Conservation (phyloP, 2,329 filamentous ascomycete genomes). For the Apiospora phragmitis region DNA sequence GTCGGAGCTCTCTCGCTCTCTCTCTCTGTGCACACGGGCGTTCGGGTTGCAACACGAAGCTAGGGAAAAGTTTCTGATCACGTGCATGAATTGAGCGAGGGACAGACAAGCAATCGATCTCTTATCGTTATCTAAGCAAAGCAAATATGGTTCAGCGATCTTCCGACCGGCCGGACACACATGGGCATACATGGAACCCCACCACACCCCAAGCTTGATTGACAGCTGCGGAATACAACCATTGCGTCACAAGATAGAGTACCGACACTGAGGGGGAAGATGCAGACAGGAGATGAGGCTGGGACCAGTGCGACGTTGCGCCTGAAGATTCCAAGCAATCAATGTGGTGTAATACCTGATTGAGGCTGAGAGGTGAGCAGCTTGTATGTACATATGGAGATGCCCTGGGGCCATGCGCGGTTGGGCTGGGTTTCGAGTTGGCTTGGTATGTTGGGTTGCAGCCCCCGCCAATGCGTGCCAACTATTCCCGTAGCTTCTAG, state of each 20-base stretch:
- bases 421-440: conserved; percentile 4
- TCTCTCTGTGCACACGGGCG: background rate
- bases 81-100: background rate
- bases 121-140: background rate
- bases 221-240: background rate
- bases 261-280: background rate
- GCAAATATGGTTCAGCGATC: background rate
- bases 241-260: conserved; percentile 1
- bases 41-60: background rate
- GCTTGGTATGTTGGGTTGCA: background rate
- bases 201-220: conserved; percentile 1
- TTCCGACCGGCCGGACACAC: background rate
- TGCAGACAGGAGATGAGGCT: background rate
- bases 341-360: background rate
- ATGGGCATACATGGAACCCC: background rate
- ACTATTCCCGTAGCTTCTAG: conserved; percentile 9
- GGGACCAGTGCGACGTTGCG: background rate
- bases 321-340: background rate
- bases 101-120: background rate
- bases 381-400: background rate
- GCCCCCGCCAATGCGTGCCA: background rate
- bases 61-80: conserved; percentile 9
- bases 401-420: background rate
- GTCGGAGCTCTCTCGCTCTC: background rate
- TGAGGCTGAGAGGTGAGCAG: background rate